Conservation (phyloP, 345 rosid genomes). For the Citrus sinensis region DNA sequence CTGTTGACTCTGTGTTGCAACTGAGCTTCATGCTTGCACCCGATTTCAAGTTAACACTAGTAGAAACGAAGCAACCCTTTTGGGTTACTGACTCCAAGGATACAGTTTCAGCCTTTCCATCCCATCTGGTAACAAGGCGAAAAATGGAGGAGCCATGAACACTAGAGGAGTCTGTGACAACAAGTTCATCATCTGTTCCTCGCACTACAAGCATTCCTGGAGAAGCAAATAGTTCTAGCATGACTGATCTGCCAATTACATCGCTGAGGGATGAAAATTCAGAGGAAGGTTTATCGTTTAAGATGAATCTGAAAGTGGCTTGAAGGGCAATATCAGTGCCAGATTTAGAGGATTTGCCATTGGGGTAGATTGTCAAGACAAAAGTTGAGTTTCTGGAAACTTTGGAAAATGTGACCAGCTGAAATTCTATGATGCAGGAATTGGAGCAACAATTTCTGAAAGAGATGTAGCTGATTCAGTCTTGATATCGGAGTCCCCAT, state of each 20-base stretch:
- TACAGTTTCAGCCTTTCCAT: constrained; percentile 48
- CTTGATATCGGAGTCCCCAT: constrained; percentile 60
- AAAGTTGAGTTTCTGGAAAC: constrained; percentile 34
- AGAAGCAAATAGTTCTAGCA: constrained; percentile 69
- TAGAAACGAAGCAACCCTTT: constrained; percentile 55
- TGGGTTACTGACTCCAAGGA: constrained; percentile 50
- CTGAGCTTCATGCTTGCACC: constrained; percentile 39
- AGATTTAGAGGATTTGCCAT: constrained; percentile 43
- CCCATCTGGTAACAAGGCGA: constrained; percentile 52
- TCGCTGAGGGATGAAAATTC: constrained; percentile 18
- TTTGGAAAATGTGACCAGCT: constrained; percentile 62
- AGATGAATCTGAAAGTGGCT: constrained; percentile 70
- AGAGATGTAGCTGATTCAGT: constrained; percentile 31
- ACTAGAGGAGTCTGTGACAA: constrained; percentile 26
- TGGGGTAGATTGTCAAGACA: constrained; percentile 44
- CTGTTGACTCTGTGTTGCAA: constrained; percentile 38
- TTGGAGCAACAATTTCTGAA: constrained; percentile 51
- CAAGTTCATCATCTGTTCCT: constrained; percentile 34
- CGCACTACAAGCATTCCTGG: constrained; percentile 63
- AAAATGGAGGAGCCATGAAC: constrained; percentile 34
- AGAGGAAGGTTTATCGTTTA: constrained; percentile 15
- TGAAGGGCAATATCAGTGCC: constrained; percentile 58
- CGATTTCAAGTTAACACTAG: constrained; percentile 28
- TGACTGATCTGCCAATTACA: constrained; percentile 45
- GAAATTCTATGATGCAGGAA: constrained; percentile 48